Percentiles rank a stretch among this genome's conserved stretches.
Conservation (phyloP, 2,329 filamentous ascomycete genomes). For the Sclerotinia minor region DNA sequence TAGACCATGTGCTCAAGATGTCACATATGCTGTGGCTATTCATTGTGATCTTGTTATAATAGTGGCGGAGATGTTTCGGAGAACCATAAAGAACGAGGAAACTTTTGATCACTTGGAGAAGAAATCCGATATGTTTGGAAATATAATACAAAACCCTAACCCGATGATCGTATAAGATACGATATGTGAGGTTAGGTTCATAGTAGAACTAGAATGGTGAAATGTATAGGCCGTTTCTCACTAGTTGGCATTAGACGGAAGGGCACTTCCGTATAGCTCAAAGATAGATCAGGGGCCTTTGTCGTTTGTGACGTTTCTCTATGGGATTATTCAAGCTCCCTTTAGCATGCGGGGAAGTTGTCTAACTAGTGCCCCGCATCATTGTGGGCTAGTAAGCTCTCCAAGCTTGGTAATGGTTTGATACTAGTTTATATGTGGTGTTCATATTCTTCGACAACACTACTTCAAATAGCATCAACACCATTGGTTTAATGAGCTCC, state of each 20-base stretch:
- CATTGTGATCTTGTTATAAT: neutral
- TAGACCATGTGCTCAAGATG: slow-evolving; percentile 50
- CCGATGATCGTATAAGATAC: neutral
- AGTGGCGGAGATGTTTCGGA: neutral
- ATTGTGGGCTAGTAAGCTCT: neutral
- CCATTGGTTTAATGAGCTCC: neutral
- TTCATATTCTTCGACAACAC: slow-evolving; percentile 1
- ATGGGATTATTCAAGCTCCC: neutral
- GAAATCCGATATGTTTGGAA: neutral
- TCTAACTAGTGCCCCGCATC: neutral
- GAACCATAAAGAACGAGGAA: neutral
- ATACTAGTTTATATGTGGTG: neutral
- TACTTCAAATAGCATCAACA: neutral
- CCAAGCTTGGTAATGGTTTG: neutral
- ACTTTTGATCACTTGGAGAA: neutral
- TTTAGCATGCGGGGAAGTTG: neutral
- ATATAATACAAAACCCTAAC: neutral
- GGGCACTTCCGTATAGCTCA: neutral
- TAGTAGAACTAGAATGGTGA: neutral
- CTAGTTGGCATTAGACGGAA: neutral
- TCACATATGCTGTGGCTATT: slow-evolving; percentile 51
- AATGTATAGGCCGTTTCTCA: neutral
- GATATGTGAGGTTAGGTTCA: neutral
- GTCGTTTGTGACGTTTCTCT: neutral
- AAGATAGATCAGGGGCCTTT: neutral